Percentiles rank a stretch among this genome's conserved stretches.
Evolutionary conservation across 2,329 filamentous ascomycete genomes (phyloP).

Genomic region (Calonectria leucothoes): DNA sequence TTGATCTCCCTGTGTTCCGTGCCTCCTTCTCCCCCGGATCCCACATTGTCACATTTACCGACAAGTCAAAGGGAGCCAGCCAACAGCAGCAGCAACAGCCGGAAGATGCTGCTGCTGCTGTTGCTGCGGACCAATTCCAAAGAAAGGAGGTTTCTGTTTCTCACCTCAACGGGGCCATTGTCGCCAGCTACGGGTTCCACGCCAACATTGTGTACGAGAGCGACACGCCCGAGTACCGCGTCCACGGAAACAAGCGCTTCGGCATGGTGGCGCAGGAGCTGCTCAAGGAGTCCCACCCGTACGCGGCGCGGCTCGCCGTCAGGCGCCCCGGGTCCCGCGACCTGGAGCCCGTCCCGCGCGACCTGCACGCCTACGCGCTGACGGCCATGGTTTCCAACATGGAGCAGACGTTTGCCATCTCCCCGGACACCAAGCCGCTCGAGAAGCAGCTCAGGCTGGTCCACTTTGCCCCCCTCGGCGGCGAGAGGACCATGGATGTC

Average conservation of each 20-base stretch:
- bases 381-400: slow-evolving; percentile 82
- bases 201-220: slow-evolving; percentile 90
- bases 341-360: slow-evolving; percentile 46
- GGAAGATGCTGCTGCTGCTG: too few species aligned
- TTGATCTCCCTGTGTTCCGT: slow-evolving; percentile 70
- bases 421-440: slow-evolving; percentile 76
- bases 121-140: slow-evolving; percentile 31
- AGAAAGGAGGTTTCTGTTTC: slow-evolving; percentile 49
- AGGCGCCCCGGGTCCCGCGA: slow-evolving; percentile 25
- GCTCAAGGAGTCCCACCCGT: slow-evolving; percentile 66
- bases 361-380: slow-evolving; percentile 80
- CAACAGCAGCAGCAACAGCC: too few species aligned
- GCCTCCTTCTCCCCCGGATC: slow-evolving; percentile 71
- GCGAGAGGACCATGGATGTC: slow-evolving; percentile 77
- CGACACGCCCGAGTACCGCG: slow-evolving; percentile 84
- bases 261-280: slow-evolving; percentile 85
- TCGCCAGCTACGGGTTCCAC: slow-evolving; percentile 91
- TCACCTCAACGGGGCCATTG: slow-evolving; percentile 79
- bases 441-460: slow-evolving; percentile 79
- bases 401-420: slow-evolving; percentile 85
- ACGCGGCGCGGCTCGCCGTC: slow-evolving; percentile 57
- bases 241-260: slow-evolving; percentile 82
- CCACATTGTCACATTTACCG: slow-evolving; percentile 54
- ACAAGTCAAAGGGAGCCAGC: slow-evolving; percentile 23
- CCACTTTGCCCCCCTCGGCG: slow-evolving; percentile 76